Evolutionary conservation across 352 stramenopile genomes (phyloP).

Genomic region (Phytophthora pseudosyringae): DNA sequence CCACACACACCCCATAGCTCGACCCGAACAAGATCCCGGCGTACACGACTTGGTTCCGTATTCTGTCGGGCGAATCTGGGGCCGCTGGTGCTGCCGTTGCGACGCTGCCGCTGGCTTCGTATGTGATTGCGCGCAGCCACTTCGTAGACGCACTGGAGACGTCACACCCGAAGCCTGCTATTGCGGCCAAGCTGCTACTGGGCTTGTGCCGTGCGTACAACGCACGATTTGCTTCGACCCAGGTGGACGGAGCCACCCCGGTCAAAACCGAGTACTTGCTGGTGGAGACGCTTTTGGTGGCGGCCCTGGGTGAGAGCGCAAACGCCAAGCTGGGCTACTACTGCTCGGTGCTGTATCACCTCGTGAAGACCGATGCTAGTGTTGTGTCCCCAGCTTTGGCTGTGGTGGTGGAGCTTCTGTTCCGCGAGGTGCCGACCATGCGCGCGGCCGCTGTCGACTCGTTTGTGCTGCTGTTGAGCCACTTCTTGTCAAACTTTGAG

Average conservation of each 20-base stretch:
- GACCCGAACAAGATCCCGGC: slow-evolving; percentile 64
- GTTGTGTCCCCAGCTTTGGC: slow-evolving; percentile 74
- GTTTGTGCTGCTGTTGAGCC: slow-evolving; percentile 84
- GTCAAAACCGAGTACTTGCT: slow-evolving; percentile 85
- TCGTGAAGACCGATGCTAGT: slow-evolving; percentile 78
- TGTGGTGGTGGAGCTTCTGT: slow-evolving; percentile 87
- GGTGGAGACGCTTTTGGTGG: slow-evolving; percentile 75
- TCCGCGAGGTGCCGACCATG: slow-evolving; percentile 83
- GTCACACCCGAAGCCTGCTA: slow-evolving; percentile 70
- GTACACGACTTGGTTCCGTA: slow-evolving; percentile 74
- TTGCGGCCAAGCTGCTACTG: slow-evolving; percentile 78
- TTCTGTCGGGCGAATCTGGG: slow-evolving; percentile 78
- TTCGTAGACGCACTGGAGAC: slow-evolving; percentile 65
- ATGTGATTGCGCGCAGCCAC: slow-evolving; percentile 63
- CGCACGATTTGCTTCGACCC: slow-evolving; percentile 53
- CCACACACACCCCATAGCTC: slow-evolving; percentile 35
- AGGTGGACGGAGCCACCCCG: slow-evolving; percentile 25
- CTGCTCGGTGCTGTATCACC: slow-evolving; percentile 74
- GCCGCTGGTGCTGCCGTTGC: slow-evolving; percentile 67
- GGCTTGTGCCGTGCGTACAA: slow-evolving; percentile 66
- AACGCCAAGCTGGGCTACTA: slow-evolving; percentile 64
- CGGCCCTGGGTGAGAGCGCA: slow-evolving; percentile 55
- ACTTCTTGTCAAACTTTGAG: slow-evolving; percentile 90
- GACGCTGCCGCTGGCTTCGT: slow-evolving; percentile 72
- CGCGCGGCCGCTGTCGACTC: slow-evolving; percentile 56